Base-by-base conservation (phyloP, 345 rosid species). In the Corchorus olitorius region DNA sequence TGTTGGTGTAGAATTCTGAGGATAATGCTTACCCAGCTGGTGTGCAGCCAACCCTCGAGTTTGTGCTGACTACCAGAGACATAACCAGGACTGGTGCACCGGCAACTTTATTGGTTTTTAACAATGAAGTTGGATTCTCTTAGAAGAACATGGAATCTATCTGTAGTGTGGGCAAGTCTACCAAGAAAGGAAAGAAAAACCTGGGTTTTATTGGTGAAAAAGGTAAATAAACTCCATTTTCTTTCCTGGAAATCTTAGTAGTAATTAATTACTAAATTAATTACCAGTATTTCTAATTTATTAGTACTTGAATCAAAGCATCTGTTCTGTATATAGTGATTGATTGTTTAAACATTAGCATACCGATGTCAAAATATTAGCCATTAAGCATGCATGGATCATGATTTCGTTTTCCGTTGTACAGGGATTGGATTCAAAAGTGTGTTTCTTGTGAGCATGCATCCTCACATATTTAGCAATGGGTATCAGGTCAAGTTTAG, bases 21-120 rank as follows among this genome's bases (percentile, higher is more conserved):
- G 81, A 78, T 35, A 73, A 78, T 49, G 62, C 46, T n/a, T 80
- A 76, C 73, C 56, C 62, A 16, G 63, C 6, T 45, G 77, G 74
- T 15, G 76, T 70, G 15, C 63, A 65, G 12, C 68, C 83, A 17
- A 43, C 74, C 1, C 76, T 76, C 0, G 69, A 80, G 64, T 80
- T 80, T 39, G 69, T 80, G 17, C 6, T 80, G 2, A 72, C 77
- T 14, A 2, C 2, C 13, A 48, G 27, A 10, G 77, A 76, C 46
- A 65, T 80, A 63, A 76, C 80, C 17, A 76, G 46, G 48, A 22
- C 16, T 56, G 77, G 77, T 55, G 80, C 83, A 20, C 80, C 71
- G 14, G 49, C 67, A 15, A 80, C 83, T 19, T 54, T 71, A 49
- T 17, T 64, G n/a, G 35, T 80, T 14, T 80, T 76, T 52, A 75